phyloP scores from a whole-genome alignment of 352 stramenopile species.

The Globisporangium uncinulatum region DNA sequence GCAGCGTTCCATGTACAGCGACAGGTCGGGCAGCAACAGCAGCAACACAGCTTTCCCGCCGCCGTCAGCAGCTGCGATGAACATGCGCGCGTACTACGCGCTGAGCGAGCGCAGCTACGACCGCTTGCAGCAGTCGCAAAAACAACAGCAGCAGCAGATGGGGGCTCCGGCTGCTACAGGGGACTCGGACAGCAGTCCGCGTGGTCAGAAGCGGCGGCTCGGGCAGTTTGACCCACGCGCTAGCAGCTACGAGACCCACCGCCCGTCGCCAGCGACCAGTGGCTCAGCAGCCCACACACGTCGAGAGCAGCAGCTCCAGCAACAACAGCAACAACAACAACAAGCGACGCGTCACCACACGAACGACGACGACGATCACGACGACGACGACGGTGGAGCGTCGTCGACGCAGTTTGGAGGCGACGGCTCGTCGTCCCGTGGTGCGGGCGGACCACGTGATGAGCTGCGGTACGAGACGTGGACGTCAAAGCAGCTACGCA shows the following conservation, averaged over 20 bases:
- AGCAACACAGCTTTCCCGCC: constrained; percentile 12
- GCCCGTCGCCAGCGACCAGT: constrained; percentile 7
- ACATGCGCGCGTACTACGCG: constrained; percentile 15
- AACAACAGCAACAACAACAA: constrained; percentile 11
- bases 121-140: constrained; percentile 1
- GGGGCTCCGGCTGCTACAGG: background rate
- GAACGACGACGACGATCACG: constrained; percentile 3
- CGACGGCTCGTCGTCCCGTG: constrained; percentile 33
- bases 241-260: background rate
- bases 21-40: background rate
- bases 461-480: constrained; percentile 71
- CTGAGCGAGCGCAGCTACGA: constrained; percentile 19
- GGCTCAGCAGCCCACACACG: background rate
- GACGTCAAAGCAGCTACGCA: constrained; percentile 77
- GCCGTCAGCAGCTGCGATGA: constrained; percentile 19
- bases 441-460: constrained; percentile 26
- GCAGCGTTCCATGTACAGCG: constrained; percentile 19
- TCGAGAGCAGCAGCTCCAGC: constrained; percentile 9
- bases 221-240: constrained; percentile 21
- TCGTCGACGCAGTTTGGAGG: constrained; percentile 26
- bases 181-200: constrained; percentile 12
- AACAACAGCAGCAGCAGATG: too few species aligned
- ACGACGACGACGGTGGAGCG: constrained; percentile 9
- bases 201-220: constrained; percentile 36
- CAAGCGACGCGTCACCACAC: constrained; percentile 17